These are phyloP conservation scores for Yamadazyma takamatsuzukensis DNA, from an alignment of 805 yeast genomes.

Conservation along the genomic window DNA sequence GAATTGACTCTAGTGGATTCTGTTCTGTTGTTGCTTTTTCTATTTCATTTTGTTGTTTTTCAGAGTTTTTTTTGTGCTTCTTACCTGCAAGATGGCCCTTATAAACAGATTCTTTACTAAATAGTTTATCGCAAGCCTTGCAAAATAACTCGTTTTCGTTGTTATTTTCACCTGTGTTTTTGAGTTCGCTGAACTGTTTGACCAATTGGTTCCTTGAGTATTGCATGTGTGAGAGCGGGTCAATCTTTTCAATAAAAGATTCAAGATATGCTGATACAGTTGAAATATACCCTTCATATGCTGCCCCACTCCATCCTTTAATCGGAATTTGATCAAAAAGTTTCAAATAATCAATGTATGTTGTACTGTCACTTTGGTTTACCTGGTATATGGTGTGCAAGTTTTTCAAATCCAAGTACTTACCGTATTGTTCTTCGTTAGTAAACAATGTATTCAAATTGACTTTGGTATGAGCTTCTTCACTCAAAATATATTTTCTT, in stretches of 20 bases:
- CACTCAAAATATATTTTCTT: slow-evolving; percentile 43
- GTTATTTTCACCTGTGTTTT: slow-evolving; percentile 2
- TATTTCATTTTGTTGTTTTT: slow-evolving; percentile 33
- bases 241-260: slow-evolving; percentile 42
- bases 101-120: slow-evolving; percentile 61
- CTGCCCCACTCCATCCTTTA: slow-evolving; percentile 7
- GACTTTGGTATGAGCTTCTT: slow-evolving; percentile 43
- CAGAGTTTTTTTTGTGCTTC: slow-evolving; percentile 58
- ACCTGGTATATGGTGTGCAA: slow-evolving; percentile 51
- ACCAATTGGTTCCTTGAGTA: slow-evolving; percentile 22
- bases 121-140: slow-evolving; percentile 56
- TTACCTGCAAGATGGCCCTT: slow-evolving; percentile 70
- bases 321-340: slow-evolving; percentile 38
- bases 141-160: slow-evolving; percentile 47
- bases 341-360: slow-evolving; percentile 51
- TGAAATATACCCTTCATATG: slow-evolving; percentile 44
- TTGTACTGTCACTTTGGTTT: slow-evolving; percentile 22
- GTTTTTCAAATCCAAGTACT: slow-evolving; percentile 52
- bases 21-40: not conserved
- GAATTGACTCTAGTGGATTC: not conserved
- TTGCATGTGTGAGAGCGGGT: slow-evolving; percentile 48
- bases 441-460: slow-evolving; percentile 50
- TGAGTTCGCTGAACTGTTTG: slow-evolving; percentile 1
- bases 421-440: slow-evolving; percentile 62
- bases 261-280: slow-evolving; percentile 49